Evolutionary conservation across 2,329 filamentous ascomycete species (phyloP), one percentile per base, ranked within the genome.

Genomic region (Colletotrichum sp.): DNA sequence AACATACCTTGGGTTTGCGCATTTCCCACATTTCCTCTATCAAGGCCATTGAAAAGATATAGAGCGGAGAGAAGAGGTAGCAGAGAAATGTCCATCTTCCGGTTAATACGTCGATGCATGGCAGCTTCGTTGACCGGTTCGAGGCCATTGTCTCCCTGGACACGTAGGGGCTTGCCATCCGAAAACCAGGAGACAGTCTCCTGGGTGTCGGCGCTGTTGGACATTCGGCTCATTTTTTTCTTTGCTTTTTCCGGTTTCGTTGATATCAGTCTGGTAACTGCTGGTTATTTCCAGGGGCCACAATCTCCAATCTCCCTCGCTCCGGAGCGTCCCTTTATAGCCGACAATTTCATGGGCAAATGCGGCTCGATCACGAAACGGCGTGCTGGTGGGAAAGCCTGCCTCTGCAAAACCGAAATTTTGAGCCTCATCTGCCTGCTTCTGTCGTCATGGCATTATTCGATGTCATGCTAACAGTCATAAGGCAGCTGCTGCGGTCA

Each of bases 21-120:
- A 72, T 86, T 86, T 33, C 84, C 84, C 36, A 86, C 79, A 33
- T 86, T 86, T 27, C 82, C 80, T 36, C 83, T 80, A 72, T 86
- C 84, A 3, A 86, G 79, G 2, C 83, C 82, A 69, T 86, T 86
- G 74, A 84, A 83, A 5, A 85, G 78, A 58, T 85, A 86, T 18
- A 85, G 78, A 12, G 84, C 77, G 15, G 83, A 85, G 4, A 85
- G 76, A 8, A 85, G 77, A 6, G 83, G 84, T 11, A 85, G 77
- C 5, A 85, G 78, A 21, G 80, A 78, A 24, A 83, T 34, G 65
- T 85, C 84, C 33, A 83, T 75, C 74, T 83, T 84, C 27, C 81
- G 78, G 72, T 84, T 84, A 66, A 84, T 59, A 9, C 71, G 71
- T n/a, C 71, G 66, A 51, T 67, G 21, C 57, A 73, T 74, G 16